Base-by-base conservation (phyloP, 345 rosid genomes). In the Bruguiera gymnorhiza region DNA sequence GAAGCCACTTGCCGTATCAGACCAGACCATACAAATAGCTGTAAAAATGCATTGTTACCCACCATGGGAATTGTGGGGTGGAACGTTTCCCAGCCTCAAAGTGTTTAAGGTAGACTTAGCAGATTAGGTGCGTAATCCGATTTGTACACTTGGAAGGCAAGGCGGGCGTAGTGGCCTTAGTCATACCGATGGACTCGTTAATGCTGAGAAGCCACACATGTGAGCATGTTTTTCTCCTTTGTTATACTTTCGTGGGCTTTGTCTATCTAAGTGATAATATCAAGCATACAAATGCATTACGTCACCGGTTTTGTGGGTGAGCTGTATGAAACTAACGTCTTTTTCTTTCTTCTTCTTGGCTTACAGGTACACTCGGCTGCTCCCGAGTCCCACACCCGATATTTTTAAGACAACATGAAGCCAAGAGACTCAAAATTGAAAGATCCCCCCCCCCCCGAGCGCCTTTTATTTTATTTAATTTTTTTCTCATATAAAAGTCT, bases 121-220 rank as follows among this genome's bases (percentile, higher is more conserved):
- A 63, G 83, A 77, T 74, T 65, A 67, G 72, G 46, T 64, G 78
- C 63, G 63, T 51, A 57, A 80, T 79, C 65, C 76, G 68, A 67
- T 60, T 30, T 62, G 64, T 34, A 57, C 46, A 76, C 65, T 71
- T 58, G 72, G 56, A 67, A 68, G 79, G 73, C 76, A 68, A 71
- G 80, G 78, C 70, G 59, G 70, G 39, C 53, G 63, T 62, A 72
- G 80, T 75, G 80, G 68, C 70, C 59, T 68, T 70, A 70, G 46
- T 78, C 72, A 61, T 55, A 69, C 70, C 29, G 50, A 60, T 36
- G n/a, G 19, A 64, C 69, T 43, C n/a, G 51, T 51, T 62, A 58
- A 50, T 68, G 31, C 24, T 37, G 66, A 8, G 62, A 3, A 46
- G 54, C 29, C 66, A 65, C 65, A 19, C 9, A 8, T 5, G 30